These are phyloP conservation scores for Penicillium coprophilum DNA, from an alignment of 495 filamentous ascomycete genomes.

Conservation along the genomic window DNA sequence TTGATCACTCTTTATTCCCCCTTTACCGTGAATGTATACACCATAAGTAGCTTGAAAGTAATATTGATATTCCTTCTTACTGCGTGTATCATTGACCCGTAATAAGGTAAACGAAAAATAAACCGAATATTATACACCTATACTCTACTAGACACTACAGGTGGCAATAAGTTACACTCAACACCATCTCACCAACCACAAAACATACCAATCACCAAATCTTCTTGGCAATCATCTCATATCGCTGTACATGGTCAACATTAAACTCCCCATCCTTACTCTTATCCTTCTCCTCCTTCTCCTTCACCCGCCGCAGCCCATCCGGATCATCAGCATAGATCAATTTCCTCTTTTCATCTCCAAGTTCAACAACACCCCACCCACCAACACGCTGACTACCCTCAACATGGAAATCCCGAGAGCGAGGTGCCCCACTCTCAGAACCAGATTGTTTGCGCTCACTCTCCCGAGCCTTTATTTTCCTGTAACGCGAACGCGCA, in stretches of 20 bases:
- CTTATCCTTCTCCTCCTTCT: slow-evolving; percentile 65
- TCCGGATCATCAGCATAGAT: slow-evolving; percentile 86
- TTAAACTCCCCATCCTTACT: slow-evolving; percentile 54
- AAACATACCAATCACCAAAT: slow-evolving; percentile 64
- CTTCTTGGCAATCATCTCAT: slow-evolving; percentile 91
- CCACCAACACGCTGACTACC: slow-evolving; percentile 73
- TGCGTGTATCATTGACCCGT: not conserved
- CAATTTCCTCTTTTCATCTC: slow-evolving; percentile 80
- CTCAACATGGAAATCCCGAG: slow-evolving; percentile 58
- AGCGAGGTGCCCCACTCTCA: slow-evolving; percentile 16
- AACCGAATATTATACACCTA: not conserved
- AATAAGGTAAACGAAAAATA: not conserved
- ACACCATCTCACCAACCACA: not conserved
- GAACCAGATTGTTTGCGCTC: slow-evolving; percentile 27
- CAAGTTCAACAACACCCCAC: slow-evolving; percentile 82
- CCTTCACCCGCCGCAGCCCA: slow-evolving; percentile 62
- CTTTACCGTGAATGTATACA: not conserved
- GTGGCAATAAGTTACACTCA: too few relatives aligned
- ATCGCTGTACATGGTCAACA: slow-evolving; percentile 71
- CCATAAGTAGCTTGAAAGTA: not conserved
- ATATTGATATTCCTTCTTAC: not conserved
- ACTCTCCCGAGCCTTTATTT: slow-evolving; percentile 72
- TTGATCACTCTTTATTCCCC: not conserved
- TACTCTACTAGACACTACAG: too few relatives aligned
- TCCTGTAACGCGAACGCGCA: slow-evolving; percentile 70